phyloP scores from a whole-genome alignment of 2,329 filamentous ascomycete species.

The Diaporthe vexans region DNA sequence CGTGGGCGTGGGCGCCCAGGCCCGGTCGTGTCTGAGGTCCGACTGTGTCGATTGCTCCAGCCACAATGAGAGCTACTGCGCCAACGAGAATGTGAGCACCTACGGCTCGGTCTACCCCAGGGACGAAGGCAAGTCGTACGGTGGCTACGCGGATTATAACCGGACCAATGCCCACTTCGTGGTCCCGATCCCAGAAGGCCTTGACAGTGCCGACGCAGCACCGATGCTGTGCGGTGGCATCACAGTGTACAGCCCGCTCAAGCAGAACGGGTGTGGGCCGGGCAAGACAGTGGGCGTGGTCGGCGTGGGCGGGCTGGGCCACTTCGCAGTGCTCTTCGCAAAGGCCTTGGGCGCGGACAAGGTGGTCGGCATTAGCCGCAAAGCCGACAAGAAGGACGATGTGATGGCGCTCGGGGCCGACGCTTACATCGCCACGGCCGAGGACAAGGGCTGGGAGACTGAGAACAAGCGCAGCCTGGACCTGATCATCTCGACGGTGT shows the following conservation, averaged over 20 bases:
- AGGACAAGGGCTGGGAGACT: conserved; percentile 67
- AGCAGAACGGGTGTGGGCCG: conserved; percentile 73
- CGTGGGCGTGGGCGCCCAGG: conserved; percentile 72
- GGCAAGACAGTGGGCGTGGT: conserved; percentile 77
- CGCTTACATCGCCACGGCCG: conserved; percentile 55
- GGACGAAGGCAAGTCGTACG: conserved; percentile 69
- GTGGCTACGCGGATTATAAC: conserved; percentile 60
- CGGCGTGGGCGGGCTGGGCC: conserved; percentile 76
- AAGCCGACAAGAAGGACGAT: conserved; percentile 64
- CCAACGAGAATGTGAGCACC: conserved; percentile 58
- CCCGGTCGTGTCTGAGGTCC: conserved; percentile 62
- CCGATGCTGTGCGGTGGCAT: conserved; percentile 80
- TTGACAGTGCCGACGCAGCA: conserved; percentile 58
- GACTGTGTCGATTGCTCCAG: conserved; percentile 57
- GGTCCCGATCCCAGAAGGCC: conserved; percentile 57
- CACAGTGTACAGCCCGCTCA: conserved; percentile 74
- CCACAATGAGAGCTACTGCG: conserved; percentile 56
- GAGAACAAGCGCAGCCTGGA: conserved; percentile 65
- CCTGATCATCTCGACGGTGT: conserved; percentile 70
- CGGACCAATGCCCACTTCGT: conserved; percentile 59
- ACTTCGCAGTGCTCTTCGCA: conserved; percentile 77
- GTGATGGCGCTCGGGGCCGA: conserved; percentile 69
- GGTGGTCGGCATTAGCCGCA: conserved; percentile 70
- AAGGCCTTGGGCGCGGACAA: conserved; percentile 74
- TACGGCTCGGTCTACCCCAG: conserved; percentile 65